Base-by-base conservation (phyloP, 2,329 filamentous ascomycete genomes). In the Alternaria panax region DNA sequence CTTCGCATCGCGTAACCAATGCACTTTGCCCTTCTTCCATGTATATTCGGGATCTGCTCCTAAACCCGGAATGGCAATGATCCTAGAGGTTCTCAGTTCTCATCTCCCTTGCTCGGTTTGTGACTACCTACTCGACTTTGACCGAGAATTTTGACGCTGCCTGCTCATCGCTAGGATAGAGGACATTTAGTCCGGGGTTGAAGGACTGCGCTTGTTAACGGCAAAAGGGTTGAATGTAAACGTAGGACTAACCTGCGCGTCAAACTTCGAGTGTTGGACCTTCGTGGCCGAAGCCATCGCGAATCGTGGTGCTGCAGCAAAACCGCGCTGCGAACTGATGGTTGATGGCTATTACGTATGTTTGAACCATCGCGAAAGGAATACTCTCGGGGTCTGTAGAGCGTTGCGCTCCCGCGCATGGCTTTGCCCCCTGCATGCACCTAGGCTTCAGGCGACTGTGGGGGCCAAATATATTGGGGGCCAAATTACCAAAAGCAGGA, bases 1-100 rank as follows among this genome's bases (percentile, higher is more conserved):
- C n/a, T 70, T 64, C 14, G 54, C 52, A 57, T 76, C 74, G 14
- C 61, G 59, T 48, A 76, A 55, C 74, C 73, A 76, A 57, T 76
- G 54, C 18, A 66, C 64, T 30, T 69, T 63, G 25, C 63, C 58
- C 18, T 63, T 60, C 24, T 54, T 67, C 73, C 72, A 76, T 42
- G 74, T 73, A 47, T 65, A 72, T 52, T 70, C 62, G 32, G 71
- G 66, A 55, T 71, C 67, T 22, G 69, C 69, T 12, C 71, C 74
- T 14, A 76, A 66, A 7, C 71, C 72, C 7, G 72, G 71, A 25
- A 75, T 67, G 14, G 72, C 72, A 16, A 75, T 54, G 41, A 76
- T 69, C 43, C 73, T 76, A 18, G 18, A 18, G 34, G 5, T 14
- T 42, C 11, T 64, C 5, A 62, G 48, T 32, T 22, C 14, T n/a